Base-by-base conservation (phyloP, 768 basidiomycete species). In the Hypsizygus marmoreus region DNA sequence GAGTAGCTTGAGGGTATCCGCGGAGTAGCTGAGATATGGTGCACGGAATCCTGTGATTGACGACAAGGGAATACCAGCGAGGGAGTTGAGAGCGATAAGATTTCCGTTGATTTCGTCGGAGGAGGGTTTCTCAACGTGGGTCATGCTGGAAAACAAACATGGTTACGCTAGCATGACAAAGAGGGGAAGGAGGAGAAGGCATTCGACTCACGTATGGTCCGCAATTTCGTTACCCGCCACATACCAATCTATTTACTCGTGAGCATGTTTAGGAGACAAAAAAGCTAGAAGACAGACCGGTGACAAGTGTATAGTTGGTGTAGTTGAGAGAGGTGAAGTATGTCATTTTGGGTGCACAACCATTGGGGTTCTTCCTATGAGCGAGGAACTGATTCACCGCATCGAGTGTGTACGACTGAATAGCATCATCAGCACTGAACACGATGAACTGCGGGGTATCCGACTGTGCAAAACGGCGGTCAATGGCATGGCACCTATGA, bases 211-310 rank as follows among this genome's bases (percentile, higher is more conserved):
- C 80, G 86, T 84, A 60, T 86, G 83, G 66, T 87, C 86, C 23
- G 84, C 86, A 53, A 91, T 89, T 61, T 91, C 89, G 60, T 90
- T 90, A 16, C 88, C 88, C 3, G 82, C 84, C 23, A 88, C 86
- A 61, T 69, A 90, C 85, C 84, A 89, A 62, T 88, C 86, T 70
- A 71, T 14, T 50, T 31, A 41, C 19, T 12, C 34, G 45, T 31
- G 38, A 47, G 31, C 34, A 42, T 38, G 25, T 17, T 40, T 9
- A 42, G 29, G 9, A 40, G 4, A 6, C 32, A 36, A 17, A 30
- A 9, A 23, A 34, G 22, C 8, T 16, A 31, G 24, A 17, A 16
- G 16, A 63, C 64, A 16, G 35, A 74, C 75, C 74, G 9, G 76
- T 88, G 30, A 88, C 84, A 37, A 88, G 74, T 1, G 83, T 81